phyloP scores from a whole-genome alignment of 768 basidiomycete genomes.

The Dictyophora rubrovolvata region DNA sequence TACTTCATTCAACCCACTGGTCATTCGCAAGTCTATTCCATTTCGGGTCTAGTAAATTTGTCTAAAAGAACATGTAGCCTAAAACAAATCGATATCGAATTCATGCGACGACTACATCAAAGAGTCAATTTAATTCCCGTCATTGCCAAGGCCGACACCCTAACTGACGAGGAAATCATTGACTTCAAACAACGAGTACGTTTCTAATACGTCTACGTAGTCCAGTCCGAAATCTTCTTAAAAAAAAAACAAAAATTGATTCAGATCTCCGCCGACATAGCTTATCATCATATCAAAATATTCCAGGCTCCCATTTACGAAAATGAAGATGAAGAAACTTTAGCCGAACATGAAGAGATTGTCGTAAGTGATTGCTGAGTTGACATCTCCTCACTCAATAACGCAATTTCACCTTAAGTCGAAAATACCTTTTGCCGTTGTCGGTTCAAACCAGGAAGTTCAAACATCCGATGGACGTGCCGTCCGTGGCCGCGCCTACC shows the following conservation, averaged over 20 bases:
- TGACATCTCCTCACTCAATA: not conserved
- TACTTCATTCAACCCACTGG: conserved; percentile 99
- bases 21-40: conserved; percentile 64
- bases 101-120: conserved; percentile 95
- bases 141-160: conserved; percentile 95
- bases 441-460: conserved; percentile 84
- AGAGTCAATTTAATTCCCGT: conserved; percentile 98
- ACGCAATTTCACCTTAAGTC: conserved; percentile 26
- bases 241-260: conserved; percentile 2
- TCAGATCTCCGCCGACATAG: conserved; percentile 87
- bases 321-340: conserved; percentile 96
- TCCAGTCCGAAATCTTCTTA: conserved; percentile 2
- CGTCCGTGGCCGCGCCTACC: conserved; percentile 92
- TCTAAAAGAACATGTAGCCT: conserved; percentile 39
- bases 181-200: conserved; percentile 88
- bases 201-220: not conserved
- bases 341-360: conserved; percentile 96
- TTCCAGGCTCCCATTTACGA: conserved; percentile 98
- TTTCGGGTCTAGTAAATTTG: too few species aligned
- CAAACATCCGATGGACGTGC: conserved; percentile 77
- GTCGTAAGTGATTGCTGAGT: conserved; percentile 24
- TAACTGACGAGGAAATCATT: conserved; percentile 91
- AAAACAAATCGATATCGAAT: conserved; percentile 97
- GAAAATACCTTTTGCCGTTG: conserved; percentile 98
- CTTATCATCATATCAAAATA: conserved; percentile 91